Percentiles rank a stretch among this genome's conserved stretches.
phyloP scores from a whole-genome alignment of 176 grass and related monocot genomes.

The Phyllostachys edulis region DNA sequence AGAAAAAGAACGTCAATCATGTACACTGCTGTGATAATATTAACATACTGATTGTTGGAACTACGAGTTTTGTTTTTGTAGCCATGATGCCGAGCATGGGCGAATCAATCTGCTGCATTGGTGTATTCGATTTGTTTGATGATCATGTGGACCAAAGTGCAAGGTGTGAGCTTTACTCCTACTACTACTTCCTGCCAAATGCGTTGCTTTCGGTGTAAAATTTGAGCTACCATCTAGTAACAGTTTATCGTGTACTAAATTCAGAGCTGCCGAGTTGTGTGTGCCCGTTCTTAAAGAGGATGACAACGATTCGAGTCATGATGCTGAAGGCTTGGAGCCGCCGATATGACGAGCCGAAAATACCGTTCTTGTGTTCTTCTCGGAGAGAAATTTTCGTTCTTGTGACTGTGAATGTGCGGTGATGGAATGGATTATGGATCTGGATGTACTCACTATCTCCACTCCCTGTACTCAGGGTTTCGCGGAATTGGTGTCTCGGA shows the following conservation, averaged over 20 bases:
- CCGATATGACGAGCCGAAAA: constrained; percentile 29
- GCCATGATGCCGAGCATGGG: not conserved
- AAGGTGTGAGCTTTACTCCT: constrained; percentile 35
- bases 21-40: not conserved
- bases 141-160: not conserved
- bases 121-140: not conserved
- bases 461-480: not conserved
- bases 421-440: not conserved
- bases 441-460: not conserved
- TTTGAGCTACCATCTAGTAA: not conserved
- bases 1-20: not conserved
- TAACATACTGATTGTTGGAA: not conserved
- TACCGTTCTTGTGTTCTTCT: constrained; percentile 13
- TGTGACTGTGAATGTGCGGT: not conserved
- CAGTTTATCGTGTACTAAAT: constrained; percentile 13
- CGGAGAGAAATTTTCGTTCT: not conserved
- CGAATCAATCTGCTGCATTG: not conserved
- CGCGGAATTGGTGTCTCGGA: not conserved
- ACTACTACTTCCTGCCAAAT: not conserved
- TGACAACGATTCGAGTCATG: constrained; percentile 29
- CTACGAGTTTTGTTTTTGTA: not conserved
- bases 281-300: not conserved
- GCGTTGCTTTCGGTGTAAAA: constrained; percentile 21
- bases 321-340: not conserved
- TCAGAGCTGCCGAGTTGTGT: not conserved